Evolutionary conservation across 2,329 filamentous ascomycete genomes (phyloP).

Genomic region (Cryphonectria naterciae): DNA sequence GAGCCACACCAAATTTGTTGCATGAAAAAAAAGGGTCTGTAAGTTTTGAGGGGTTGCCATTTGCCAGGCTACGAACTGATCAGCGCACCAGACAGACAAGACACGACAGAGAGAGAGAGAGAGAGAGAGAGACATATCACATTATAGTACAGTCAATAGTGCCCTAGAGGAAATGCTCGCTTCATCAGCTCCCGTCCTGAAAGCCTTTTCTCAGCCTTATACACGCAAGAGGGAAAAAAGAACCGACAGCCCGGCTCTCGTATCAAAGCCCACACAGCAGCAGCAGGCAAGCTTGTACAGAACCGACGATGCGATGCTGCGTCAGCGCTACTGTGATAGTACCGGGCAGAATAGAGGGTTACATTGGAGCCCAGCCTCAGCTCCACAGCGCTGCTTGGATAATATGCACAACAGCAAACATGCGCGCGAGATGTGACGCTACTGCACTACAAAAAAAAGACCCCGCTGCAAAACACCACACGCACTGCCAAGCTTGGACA

Average conservation of each 20-base stretch:
- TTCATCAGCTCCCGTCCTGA: background rate
- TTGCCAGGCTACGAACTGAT: background rate
- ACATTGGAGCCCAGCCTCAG: background rate
- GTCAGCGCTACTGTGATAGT: background rate
- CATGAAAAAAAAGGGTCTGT: background rate
- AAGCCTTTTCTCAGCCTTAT: background rate
- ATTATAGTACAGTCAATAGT: background rate
- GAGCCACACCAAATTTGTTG: slow-evolving; percentile 31
- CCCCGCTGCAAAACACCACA: slow-evolving; percentile 11
- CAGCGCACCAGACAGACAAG: background rate
- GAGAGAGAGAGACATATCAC: background rate
- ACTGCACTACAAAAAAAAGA: slow-evolving; percentile 1
- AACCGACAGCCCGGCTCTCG: background rate
- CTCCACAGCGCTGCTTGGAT: background rate
- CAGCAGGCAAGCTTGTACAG: background rate
- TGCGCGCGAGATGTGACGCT: background rate
- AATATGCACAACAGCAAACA: background rate
- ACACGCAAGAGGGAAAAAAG: background rate
- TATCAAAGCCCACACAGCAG: background rate
- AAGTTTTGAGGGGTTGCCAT: too few species aligned
- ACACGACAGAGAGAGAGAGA: background rate
- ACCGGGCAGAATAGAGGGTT: background rate
- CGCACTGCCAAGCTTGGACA: slow-evolving; percentile 9
- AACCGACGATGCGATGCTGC: background rate
- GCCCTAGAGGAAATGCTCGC: background rate